Evolutionary conservation across 257 asterid species (phyloP), one percentile per base, ranked within the genome.

Genomic region (Petrea volubilis): DNA sequence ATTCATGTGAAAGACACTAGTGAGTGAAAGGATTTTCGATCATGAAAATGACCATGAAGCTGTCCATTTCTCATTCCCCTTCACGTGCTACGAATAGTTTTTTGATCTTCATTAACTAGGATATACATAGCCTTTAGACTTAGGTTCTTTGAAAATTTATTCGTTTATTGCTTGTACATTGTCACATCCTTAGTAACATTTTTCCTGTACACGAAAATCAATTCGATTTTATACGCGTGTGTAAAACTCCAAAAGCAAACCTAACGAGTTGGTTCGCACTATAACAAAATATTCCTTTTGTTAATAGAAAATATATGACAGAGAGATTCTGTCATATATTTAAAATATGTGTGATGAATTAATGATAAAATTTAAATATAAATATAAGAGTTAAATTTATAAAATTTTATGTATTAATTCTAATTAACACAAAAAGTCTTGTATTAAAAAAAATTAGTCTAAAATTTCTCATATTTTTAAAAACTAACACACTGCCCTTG

Each of bases 1-100:
- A 41, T 67, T 53, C 78, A 67, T 57, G 74, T 55, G 69, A 20
- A 55, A 14, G 28, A 17, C n/a, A n/a, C n/a, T n/a, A n/a, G n/a
- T n/a, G n/a, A n/a, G n/a, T n/a, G n/a, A 29, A 15, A 61, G 27
- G 10, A 28, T 9, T 25, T 8, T 14, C 33, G 23, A 62, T 62
- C 23, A 21, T 43, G 67, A 52, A 69, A 69, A 76, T 24, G 73
- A 62, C 53, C 20, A 53, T 36, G 58, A 50, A 46, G 31, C 14
- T 27, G 33, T 47, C 38, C 43, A 23, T 4, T 34, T 31, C 12
- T 29, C 29, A 47, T 33, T 23, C 5, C 15, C 38, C 41, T 17
- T 2, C 59, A 56, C 72, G 57, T 57, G 38, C 23, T 24, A 43
- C 1, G 2, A 67, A 34, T 23, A 67, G 0, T 12, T 33, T 1